Evolutionary conservation across 352 stramenopile species (phyloP).

Genomic region (Pilasporangium apinafurcum): DNA sequence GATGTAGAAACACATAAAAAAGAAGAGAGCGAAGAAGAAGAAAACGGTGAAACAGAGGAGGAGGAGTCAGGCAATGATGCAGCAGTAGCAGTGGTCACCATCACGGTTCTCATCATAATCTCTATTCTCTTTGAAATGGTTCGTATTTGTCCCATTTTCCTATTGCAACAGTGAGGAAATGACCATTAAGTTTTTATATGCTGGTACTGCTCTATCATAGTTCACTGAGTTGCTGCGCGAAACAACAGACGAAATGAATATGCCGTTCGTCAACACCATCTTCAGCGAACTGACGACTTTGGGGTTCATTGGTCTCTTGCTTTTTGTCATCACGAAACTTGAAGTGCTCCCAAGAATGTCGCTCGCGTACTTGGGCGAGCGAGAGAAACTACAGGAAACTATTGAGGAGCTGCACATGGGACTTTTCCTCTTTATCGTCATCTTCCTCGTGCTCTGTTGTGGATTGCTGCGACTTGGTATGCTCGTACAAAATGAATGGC

Average conservation of each 20-base stretch:
- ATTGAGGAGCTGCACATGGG: slow-evolving; percentile 76
- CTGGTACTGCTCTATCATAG: slow-evolving; percentile 1
- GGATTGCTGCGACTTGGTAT: slow-evolving; percentile 56
- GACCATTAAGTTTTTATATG: background rate
- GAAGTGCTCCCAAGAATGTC: slow-evolving; percentile 45
- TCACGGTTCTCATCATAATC: slow-evolving; percentile 50
- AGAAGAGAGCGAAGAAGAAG: background rate
- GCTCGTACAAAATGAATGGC: slow-evolving; percentile 58
- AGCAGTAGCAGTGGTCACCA: slow-evolving; percentile 38
- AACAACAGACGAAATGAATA: slow-evolving; percentile 62
- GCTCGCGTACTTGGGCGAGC: slow-evolving; percentile 24
- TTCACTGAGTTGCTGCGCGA: slow-evolving; percentile 31
- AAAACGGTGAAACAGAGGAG: slow-evolving; percentile 3
- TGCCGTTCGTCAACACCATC: slow-evolving; percentile 64
- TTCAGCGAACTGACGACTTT: slow-evolving; percentile 69
- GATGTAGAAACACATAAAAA: too few species aligned
- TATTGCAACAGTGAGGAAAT: too few species aligned
- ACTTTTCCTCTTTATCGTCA: slow-evolving; percentile 79
- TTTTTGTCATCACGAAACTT: slow-evolving; percentile 64
- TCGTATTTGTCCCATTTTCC: background rate
- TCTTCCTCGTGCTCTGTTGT: slow-evolving; percentile 68
- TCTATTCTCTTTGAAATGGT: slow-evolving; percentile 62
- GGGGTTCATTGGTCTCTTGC: slow-evolving; percentile 59
- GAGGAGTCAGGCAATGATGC: slow-evolving; percentile 16
- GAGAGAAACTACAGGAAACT: slow-evolving; percentile 54